These are phyloP conservation scores for Umbelopsis vinacea DNA, from an alignment of 192 early-diverging fungal genomes.

Conservation along the genomic window DNA sequence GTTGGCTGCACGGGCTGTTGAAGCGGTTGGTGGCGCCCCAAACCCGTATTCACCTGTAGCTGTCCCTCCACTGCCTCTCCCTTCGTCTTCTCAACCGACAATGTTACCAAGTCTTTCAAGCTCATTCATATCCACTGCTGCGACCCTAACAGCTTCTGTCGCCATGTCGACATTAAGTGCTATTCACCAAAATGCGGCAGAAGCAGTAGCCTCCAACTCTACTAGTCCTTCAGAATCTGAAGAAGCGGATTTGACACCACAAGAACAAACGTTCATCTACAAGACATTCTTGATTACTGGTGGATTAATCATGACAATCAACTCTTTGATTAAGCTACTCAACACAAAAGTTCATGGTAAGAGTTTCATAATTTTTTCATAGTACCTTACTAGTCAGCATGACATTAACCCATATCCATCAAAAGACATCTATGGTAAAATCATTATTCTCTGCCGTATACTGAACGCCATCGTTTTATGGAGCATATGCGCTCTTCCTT, in stretches of 20 bases:
- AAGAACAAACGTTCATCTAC: slow-evolving; percentile 42
- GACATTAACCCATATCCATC: neutral
- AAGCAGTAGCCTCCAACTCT: neutral
- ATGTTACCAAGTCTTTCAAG: neutral
- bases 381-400: neutral
- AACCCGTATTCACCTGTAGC: neutral
- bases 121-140: neutral
- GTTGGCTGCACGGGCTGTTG: slow-evolving; percentile 24
- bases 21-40: neutral
- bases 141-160: neutral
- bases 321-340: slow-evolving; percentile 40
- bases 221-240: neutral
- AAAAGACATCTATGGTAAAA: slow-evolving; percentile 39
- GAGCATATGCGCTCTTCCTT: slow-evolving; percentile 42
- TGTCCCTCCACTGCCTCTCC: too few species aligned
- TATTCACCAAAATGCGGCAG: slow-evolving; percentile 1
- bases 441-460: slow-evolving; percentile 36
- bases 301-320: slow-evolving; percentile 34
- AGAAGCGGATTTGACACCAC: slow-evolving; percentile 14
- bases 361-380: too few species aligned
- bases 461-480: slow-evolving; percentile 33
- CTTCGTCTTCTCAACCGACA: slow-evolving; percentile 1
- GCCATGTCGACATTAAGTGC: neutral
- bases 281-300: slow-evolving; percentile 43
- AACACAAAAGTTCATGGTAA: slow-evolving; percentile 44